Percentiles rank a stretch among this genome's conserved stretches.
Conservation (phyloP, 257 asterid species). For the Haberlea rhodopensis region DNA sequence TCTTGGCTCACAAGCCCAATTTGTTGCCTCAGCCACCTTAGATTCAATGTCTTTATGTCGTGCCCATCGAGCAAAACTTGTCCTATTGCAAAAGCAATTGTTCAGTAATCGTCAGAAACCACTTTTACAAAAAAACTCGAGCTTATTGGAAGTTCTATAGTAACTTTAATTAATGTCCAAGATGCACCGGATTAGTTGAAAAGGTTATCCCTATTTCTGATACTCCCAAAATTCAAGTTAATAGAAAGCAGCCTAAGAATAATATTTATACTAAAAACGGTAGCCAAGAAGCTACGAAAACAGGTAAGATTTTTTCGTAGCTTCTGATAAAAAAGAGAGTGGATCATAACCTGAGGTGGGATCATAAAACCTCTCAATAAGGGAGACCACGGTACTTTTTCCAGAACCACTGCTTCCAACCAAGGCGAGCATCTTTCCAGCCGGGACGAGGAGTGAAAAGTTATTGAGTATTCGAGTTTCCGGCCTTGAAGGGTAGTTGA, state of each 20-base stretch:
- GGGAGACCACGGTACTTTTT: constrained; percentile 88
- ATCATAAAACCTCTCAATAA: constrained; percentile 87
- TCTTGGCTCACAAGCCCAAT: constrained; percentile 64
- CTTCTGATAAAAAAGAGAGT: neutral
- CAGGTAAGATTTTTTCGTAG: neutral
- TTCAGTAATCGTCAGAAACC: constrained; percentile 25
- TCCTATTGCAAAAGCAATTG: constrained; percentile 47
- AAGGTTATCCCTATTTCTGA: neutral
- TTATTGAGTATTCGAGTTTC: constrained; percentile 56
- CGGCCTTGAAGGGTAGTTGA: constrained; percentile 78
- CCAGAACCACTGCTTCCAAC: constrained; percentile 96
- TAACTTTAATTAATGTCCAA: too few species aligned
- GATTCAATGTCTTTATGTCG: constrained; percentile 44
- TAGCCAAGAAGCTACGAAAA: neutral
- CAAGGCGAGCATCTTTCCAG: constrained; percentile 84
- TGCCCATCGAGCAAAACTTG: constrained; percentile 52
- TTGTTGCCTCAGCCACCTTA: constrained; percentile 55
- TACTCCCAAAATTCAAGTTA: too few species aligned
- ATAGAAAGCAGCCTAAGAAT: too few species aligned
- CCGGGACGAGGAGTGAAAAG: constrained; percentile 60
- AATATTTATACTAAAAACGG: neutral
- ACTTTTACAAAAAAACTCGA: neutral
- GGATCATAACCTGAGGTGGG: constrained; percentile 62
- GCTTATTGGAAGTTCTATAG: neutral
- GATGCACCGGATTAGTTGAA: neutral